Base-by-base conservation (phyloP, 2,329 filamentous ascomycete genomes). In the Venturia carpophila region DNA sequence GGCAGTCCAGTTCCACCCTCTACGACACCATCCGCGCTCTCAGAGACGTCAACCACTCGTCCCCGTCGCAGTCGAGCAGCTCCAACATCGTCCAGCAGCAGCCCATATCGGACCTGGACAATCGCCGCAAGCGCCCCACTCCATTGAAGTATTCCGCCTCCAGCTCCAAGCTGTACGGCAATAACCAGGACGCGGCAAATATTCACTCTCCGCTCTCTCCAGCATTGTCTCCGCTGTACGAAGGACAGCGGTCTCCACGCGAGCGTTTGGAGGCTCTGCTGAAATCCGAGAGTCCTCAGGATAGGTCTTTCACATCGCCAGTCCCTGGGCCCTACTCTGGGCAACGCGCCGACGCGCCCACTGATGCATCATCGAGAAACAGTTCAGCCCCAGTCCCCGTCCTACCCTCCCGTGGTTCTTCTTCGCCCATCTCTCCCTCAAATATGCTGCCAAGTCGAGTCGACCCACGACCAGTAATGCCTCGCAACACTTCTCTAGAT, bases 401-500 rank as follows among this genome's bases (percentile, higher is more conserved):
- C 74, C 65, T 69, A 71, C 39, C 75, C 75, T 62, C 75, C 71
- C 67, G 64, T 69, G 30, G 67, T 27, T 52, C 65, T 64, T 52
- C 67, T 58, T 49, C 63, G 41, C 67, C 66, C 34, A 55, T 62
- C 37, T 68, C 69, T 15, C 67, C 69, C 37, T 58, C 66, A 27
- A 64, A 64, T 11, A 68, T 69, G 63, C 63, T 65, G 62, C 65
- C 37, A 55, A 64, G 70, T 68, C 72, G 74, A 58, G 73, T 71
- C 68, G 65, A 74, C 69, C 39, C 71, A 69, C 41, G 70, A 66
- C 42, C 72, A 43, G 64, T 64, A 34, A 65, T 80, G 70, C 85
- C 87, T 65, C 86, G 92, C 71, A 96, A 89, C 65, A 89, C 90
- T 3, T 97, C 93, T 13, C 93, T 96, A 71, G 93, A 97, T 75